Conservation (phyloP, 2,329 filamentous ascomycete species). For the Microsporum canis region DNA sequence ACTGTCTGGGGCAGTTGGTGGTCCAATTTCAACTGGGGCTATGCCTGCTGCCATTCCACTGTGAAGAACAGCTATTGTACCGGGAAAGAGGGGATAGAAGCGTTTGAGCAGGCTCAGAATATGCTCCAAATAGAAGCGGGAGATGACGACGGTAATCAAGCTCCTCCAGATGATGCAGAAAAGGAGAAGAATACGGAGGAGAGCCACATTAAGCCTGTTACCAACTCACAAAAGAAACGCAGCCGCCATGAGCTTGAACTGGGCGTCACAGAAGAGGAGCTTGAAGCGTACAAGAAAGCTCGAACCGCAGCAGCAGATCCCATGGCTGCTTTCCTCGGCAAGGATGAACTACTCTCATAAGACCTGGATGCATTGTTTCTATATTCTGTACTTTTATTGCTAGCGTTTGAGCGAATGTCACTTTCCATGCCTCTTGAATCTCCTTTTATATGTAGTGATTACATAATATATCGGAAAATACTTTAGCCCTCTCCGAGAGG, state of each 20-base stretch:
- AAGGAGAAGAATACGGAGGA: constrained; percentile 19
- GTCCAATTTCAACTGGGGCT: constrained; percentile 91
- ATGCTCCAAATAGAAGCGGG: constrained; percentile 38
- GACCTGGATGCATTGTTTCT: neutral
- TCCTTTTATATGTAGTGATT: neutral
- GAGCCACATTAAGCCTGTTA: constrained; percentile 12
- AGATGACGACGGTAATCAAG: constrained; percentile 12
- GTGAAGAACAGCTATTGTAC: constrained; percentile 98
- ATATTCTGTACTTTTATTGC: constrained; percentile 1
- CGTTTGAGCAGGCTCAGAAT: constrained; percentile 64
- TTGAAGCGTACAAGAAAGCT: constrained; percentile 75
- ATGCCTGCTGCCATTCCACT: constrained; percentile 84
- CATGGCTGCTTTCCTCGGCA: constrained; percentile 71
- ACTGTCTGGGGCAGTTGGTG: constrained; percentile 97
- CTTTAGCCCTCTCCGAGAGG: neutral
- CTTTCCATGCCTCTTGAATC: neutral
- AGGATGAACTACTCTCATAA: constrained; percentile 47
- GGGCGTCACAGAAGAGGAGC: constrained; percentile 67
- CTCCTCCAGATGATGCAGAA: constrained; percentile 23
- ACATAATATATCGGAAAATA: neutral
- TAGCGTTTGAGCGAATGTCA: constrained; percentile 5
- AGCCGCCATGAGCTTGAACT: constrained; percentile 67
- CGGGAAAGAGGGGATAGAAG: constrained; percentile 71
- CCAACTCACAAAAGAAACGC: constrained; percentile 44
- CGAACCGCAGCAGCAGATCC: constrained; percentile 65